Evolutionary conservation across 2,329 filamentous ascomycete genomes (phyloP).

Genomic region (Aspergillus ruber): DNA sequence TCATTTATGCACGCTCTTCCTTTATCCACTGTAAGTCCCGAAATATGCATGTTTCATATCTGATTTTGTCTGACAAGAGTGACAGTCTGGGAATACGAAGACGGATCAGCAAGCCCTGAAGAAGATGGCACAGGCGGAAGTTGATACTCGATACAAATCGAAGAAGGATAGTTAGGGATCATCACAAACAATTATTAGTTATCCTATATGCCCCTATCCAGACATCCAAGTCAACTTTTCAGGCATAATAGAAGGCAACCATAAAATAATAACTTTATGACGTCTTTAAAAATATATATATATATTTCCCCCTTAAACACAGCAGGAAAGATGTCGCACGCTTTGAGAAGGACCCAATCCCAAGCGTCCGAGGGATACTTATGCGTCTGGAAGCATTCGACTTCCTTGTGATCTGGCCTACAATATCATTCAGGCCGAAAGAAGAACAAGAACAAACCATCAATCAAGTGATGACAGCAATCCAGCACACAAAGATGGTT

Average conservation of each 20-base stretch:
- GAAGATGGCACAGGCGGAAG: background rate
- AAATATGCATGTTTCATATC: background rate
- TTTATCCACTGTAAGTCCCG: background rate
- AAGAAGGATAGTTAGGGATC: too few relatives aligned
- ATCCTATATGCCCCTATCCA: too few relatives aligned
- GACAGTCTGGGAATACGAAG: background rate
- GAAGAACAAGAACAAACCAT: background rate
- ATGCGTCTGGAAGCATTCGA: background rate
- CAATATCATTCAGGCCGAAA: background rate
- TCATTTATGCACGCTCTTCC: background rate
- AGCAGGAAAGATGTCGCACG: too few relatives aligned
- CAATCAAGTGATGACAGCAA: background rate
- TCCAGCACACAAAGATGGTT: background rate
- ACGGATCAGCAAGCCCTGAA: background rate
- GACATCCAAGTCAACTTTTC: too few relatives aligned
- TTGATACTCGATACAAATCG: too few relatives aligned
- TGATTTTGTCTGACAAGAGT: background rate
- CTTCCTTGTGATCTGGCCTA: background rate
- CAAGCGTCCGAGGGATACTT: background rate
- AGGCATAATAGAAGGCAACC: too few relatives aligned
- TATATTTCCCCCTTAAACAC: too few relatives aligned
- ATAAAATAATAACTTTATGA: too few relatives aligned
- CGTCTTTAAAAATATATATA: too few relatives aligned
- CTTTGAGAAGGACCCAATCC: too few relatives aligned
- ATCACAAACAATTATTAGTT: too few relatives aligned